Base-by-base conservation (phyloP, 306 rosid species). In the Prunus campanulata region DNA sequence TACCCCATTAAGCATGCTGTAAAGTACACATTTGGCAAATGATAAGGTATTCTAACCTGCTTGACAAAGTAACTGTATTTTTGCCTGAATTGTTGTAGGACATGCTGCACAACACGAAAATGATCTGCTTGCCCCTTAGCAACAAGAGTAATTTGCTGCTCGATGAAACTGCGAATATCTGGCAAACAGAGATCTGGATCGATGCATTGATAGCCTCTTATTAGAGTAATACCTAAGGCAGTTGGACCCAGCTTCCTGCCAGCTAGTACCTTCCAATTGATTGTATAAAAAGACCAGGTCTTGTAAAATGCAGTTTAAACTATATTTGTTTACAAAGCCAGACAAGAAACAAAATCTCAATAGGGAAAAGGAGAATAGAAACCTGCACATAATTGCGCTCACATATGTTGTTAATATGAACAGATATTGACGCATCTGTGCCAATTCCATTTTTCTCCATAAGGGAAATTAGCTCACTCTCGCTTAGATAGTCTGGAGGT, bases 361-460 rank as follows among this genome's bases (percentile, higher is more conserved):
- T 14, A 30, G 27, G 32, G 27, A 24, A 49, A 57, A 49, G 50
- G 44, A 3, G 51, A 61, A 25, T 51, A 72, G 68, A 35, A 72
- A 94, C 98, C 98, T 94, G 97, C 83, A 94, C 98, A 84, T 86
- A 94, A 83, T 94, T 94, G 76, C 98, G 93, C 83, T 94, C 98
- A 47, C 97, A 88, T 78, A 94, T 94, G 90, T 94, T 94, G 89
- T 92, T 94, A 80, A 94, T 89, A 85, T 94, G 98, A 71, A 90
- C 97, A 44, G 98, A 81, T 83, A 94, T 94, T 72, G 98, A 94
- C 66, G 96, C 97, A 90, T 94, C 98, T 4, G 98, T 94, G 72
- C 98, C 98, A 56, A 94, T 90, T 77, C 96, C 98, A 83, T 94
- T 69, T 83, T 94, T 94, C 88, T 94, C 98, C 98, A 94, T 94